Evolutionary conservation across 192 early-diverging fungal species (phyloP), one percentile per base, ranked within the genome.

Genomic region (Mortierella alpina): DNA sequence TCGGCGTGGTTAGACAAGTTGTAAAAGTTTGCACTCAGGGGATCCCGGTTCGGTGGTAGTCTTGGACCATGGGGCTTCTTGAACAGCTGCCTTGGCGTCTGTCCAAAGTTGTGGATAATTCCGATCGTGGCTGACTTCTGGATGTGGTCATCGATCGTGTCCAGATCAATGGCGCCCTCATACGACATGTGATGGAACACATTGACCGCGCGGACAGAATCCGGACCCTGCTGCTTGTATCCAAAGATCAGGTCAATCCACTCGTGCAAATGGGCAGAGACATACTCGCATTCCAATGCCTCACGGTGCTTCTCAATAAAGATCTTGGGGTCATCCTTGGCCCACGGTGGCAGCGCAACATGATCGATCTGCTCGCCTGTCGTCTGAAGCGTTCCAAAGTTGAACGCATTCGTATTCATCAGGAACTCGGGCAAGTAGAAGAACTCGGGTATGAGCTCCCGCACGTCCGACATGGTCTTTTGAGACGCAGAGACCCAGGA

Each of bases 161-260:
- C 96, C 59, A 98, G 82, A 84, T 97, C 93, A 55, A 98, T 94
- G n/a, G 95, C 96, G 7, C 95, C 95, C 72, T 98, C 97, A 69
- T 98, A 98, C 0, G 97, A 96, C 65, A 98, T 80, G 80, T 98
- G 96, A 84, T 98, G 95, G 73, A 98, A 98, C 6, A 98, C 95
- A 78, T 98, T 98, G 81, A 94, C 81, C 7, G 96, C 90, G 59
- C 94, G 91, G 23, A 92, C 89, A 17, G 96, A 94, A 49, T 95
- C 92, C 39, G 86, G 86, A 0, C 97, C 97, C 61, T 92, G 92
- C 80, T 98, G 97, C 75, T 97, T 96, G 83, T 87, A 96, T n/a
- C 97, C 97, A 89, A 96, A 98, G 45, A 97, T 93, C 44, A 98
- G 84, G 77, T 98, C 97, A 52, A 98, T 92, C 97, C 97, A 98